These are phyloP conservation scores for Fulvia fulva DNA, from an alignment of 2,329 filamentous ascomycete species.

Conservation along the genomic window DNA sequence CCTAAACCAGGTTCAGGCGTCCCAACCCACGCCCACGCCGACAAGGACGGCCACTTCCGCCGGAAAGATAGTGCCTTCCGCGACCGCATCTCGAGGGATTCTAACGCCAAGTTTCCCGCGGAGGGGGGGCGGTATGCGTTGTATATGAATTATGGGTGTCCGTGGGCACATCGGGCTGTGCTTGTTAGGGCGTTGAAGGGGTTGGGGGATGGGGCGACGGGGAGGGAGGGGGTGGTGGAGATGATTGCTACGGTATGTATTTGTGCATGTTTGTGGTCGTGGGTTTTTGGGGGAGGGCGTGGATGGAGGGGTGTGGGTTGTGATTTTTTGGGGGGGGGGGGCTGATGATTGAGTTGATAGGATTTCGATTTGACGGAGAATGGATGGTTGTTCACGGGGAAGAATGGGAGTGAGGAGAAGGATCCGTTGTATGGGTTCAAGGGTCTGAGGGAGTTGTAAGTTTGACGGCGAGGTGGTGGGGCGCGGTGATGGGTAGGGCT, in stretches of 20 bases:
- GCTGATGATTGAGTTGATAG: background rate
- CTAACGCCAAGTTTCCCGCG: slow-evolving; percentile 52
- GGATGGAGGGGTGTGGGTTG: background rate
- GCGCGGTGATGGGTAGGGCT: background rate
- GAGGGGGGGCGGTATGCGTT: slow-evolving; percentile 59
- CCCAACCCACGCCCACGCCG: slow-evolving; percentile 18
- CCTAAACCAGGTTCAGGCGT: background rate
- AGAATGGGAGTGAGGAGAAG: slow-evolving; percentile 51
- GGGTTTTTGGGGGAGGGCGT: slow-evolving; percentile 28
- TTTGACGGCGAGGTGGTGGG: background rate
- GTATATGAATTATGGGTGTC: slow-evolving; percentile 59
- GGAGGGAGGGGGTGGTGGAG: slow-evolving; percentile 43
- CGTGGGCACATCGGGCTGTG: slow-evolving; percentile 56
- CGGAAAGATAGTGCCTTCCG: slow-evolving; percentile 55
- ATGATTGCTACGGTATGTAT: slow-evolving; percentile 45
- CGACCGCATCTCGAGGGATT: slow-evolving; percentile 50
- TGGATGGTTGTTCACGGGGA: slow-evolving; percentile 70
- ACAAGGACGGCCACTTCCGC: slow-evolving; percentile 51
- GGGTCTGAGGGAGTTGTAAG: slow-evolving; percentile 67
- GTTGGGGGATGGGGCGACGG: slow-evolving; percentile 25
- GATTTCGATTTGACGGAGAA: slow-evolving; percentile 37
- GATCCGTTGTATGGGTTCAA: slow-evolving; percentile 64
- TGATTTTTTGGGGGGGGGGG: background rate
- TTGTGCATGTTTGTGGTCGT: no score
- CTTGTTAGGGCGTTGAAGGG: slow-evolving; percentile 50